Conservation (phyloP, 2,329 filamentous ascomycete genomes). For the Penicillium occitanis region DNA sequence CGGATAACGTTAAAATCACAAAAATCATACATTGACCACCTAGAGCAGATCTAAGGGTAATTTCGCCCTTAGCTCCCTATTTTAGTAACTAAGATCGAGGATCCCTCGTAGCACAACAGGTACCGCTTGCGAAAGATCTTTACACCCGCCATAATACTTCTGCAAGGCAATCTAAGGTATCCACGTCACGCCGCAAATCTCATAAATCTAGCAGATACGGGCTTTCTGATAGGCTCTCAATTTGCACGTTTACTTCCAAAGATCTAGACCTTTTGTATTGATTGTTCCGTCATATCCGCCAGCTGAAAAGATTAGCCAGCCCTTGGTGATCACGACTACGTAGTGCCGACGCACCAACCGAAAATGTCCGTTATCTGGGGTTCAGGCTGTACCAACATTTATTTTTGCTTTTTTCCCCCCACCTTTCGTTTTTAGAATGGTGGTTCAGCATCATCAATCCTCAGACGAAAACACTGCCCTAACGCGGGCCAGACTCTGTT, state of each 20-base stretch:
- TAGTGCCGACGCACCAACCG: neutral
- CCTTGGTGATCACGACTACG: neutral
- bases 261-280: neutral
- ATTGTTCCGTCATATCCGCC: neutral
- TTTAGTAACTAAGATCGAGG: neutral
- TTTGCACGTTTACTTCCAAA: neutral
- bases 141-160: neutral
- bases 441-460: neutral
- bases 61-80: neutral
- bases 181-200: neutral
- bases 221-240: neutral
- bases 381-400: neutral
- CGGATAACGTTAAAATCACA: too few species aligned
- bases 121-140: neutral
- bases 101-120: neutral
- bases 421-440: neutral
- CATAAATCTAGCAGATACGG: neutral
- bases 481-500: neutral
- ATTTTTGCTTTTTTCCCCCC: neutral
- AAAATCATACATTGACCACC: neutral
- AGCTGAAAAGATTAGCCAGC: neutral
- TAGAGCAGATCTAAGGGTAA: neutral
- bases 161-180: neutral
- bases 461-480: neutral
- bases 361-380: neutral